phyloP scores from a whole-genome alignment of 495 filamentous ascomycete genomes.

The Aspergillus wentii region DNA sequence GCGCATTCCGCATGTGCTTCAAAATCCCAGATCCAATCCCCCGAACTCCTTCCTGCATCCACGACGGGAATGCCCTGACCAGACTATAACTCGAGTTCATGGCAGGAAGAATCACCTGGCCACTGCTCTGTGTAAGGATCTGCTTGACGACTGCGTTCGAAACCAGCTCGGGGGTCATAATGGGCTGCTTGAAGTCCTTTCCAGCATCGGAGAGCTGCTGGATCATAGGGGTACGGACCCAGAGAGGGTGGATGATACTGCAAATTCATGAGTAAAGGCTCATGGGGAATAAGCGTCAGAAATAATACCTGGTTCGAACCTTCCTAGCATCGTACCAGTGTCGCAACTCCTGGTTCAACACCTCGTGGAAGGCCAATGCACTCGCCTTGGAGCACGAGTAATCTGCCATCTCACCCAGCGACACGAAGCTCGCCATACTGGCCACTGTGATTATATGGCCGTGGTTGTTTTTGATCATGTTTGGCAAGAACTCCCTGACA shows the following conservation, averaged over 20 bases:
- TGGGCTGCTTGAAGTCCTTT: slow-evolving; percentile 28
- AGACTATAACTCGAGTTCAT: slow-evolving; percentile 17
- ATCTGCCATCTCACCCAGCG: slow-evolving; percentile 43
- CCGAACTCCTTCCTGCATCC: slow-evolving; percentile 36
- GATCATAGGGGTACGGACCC: slow-evolving; percentile 44
- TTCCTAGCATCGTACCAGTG: slow-evolving; percentile 38
- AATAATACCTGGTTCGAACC: slow-evolving; percentile 37
- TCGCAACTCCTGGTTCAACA: slow-evolving; percentile 38
- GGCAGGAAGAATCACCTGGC: slow-evolving; percentile 33
- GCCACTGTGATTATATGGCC: slow-evolving; percentile 56
- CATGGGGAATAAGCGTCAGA: not conserved
- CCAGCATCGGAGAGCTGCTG: slow-evolving; percentile 34
- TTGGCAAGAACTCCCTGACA: slow-evolving; percentile 56
- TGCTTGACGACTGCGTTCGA: slow-evolving; percentile 36
- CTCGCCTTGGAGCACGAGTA: slow-evolving; percentile 56
- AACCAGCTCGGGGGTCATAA: slow-evolving; percentile 33
- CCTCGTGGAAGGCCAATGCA: slow-evolving; percentile 51
- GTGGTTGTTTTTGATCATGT: slow-evolving; percentile 55
- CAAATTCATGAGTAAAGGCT: not conserved
- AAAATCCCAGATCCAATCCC: slow-evolving; percentile 21
- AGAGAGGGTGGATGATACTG: slow-evolving; percentile 40
- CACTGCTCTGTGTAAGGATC: slow-evolving; percentile 36
- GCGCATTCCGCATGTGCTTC: no score
- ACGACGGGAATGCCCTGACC: slow-evolving; percentile 33
- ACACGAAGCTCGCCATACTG: slow-evolving; percentile 50